phyloP scores from a whole-genome alignment of 768 basidiomycete species.

The Rhizopogon sp. region DNA sequence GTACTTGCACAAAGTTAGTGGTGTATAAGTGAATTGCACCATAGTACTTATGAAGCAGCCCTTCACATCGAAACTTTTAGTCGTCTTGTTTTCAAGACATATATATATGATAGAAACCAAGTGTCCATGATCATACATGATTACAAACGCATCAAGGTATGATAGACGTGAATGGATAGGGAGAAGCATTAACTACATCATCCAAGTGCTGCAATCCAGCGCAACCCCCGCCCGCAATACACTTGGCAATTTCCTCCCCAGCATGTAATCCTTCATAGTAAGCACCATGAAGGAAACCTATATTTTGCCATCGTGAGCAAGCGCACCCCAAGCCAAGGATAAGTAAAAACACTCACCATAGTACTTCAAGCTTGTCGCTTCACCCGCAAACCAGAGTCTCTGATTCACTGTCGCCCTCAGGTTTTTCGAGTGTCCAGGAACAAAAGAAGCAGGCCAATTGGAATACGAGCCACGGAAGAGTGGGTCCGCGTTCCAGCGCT shows the following conservation, averaged over 20 bases:
- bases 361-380: conserved; percentile 53
- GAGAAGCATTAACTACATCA: conserved; percentile 25
- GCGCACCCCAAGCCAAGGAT: background rate
- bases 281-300: conserved; percentile 56
- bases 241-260: conserved; percentile 35
- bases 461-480: conserved; percentile 46
- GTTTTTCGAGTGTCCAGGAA: conserved; percentile 49
- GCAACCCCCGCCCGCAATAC: conserved; percentile 29
- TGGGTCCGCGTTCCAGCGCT: conserved; percentile 49
- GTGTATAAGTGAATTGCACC: too few relatives aligned
- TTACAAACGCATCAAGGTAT: background rate
- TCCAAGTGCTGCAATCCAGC: conserved; percentile 21
- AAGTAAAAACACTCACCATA: conserved; percentile 42
- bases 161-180: conserved; percentile 21
- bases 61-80: too few relatives aligned
- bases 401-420: conserved; percentile 46
- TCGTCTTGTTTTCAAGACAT: too few relatives aligned
- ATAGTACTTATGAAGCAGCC: too few relatives aligned
- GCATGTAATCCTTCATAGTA: conserved; percentile 49
- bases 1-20: too few relatives aligned
- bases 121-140: too few relatives aligned
- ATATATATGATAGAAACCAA: too few relatives aligned
- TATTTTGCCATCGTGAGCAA: background rate
- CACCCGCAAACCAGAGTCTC: conserved; percentile 59
- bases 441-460: conserved; percentile 65